Evolutionary conservation across 352 stramenopile species (phyloP), one percentile per base, ranked within the genome.

Genomic region (Globisporangium heterothallicum): DNA sequence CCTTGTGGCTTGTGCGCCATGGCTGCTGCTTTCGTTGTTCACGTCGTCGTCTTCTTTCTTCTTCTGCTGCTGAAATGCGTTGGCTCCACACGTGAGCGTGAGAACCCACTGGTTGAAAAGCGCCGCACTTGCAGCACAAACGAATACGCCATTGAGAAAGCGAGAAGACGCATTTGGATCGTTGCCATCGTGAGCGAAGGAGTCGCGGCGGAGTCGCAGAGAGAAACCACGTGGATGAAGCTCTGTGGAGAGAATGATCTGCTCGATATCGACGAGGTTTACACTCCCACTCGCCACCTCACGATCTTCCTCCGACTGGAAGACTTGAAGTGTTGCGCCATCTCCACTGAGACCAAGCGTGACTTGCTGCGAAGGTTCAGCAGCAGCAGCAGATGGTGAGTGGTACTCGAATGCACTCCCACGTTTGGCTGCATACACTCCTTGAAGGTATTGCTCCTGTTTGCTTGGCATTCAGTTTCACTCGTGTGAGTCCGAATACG

Each of bases 11-110:
- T 56, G 36, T 14, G n/a, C 53, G 6, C 41, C 18, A 22, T 13
- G 12, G 6, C 18, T 25, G 14, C n/a, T 14, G 22, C 22, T 25
- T 29, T 2, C 27, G 22, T 19, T 19, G 1, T 16, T 6, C 2
- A 30, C 12, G n/a, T n/a, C n/a, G n/a, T 44, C 24, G 14, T 9
- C 9, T 6, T 27, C 25, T 52, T 27, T 41, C n/a, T n/a, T 19
- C 9, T 62, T 27, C 12, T 64, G 56, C 25, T 73, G 60, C 18
- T 76, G 60, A 24, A 79, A 77, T 0, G 72, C 68, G 14, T 70
- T 72, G 12, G 53, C 53, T 2, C 68, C 70, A 14, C 58, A 77
- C 3, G 65, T 75, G 19, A 82, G 42, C 13, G 58, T 49, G 38
- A 77, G 27, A 4, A 79, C 38, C 72, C 72, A 82, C 14, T 57